Conservation (phyloP, 345 rosid species). For the Eucalyptus marginata region DNA sequence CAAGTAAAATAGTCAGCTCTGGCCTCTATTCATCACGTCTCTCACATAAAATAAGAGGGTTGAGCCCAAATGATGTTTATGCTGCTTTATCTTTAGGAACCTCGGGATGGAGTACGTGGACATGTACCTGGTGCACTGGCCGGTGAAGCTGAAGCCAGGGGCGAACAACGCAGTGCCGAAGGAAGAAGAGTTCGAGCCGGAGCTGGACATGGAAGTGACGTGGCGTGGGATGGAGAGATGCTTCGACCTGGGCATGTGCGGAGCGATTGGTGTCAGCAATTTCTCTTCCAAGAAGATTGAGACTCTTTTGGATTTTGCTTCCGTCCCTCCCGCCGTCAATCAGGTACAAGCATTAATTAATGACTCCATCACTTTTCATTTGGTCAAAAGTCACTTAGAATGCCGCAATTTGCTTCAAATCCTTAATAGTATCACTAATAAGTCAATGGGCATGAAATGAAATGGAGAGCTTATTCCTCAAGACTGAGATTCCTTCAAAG, state of each 20-base stretch:
- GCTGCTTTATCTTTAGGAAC: conserved; percentile 10
- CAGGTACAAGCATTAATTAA: conserved; percentile 23
- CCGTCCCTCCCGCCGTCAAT: conserved; percentile 60
- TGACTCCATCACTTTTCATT: neutral
- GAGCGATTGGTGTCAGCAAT: conserved; percentile 80
- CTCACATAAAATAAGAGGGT: neutral
- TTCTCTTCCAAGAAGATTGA: conserved; percentile 59
- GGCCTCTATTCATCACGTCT: neutral
- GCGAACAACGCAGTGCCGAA: conserved; percentile 29
- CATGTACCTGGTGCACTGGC: conserved; percentile 95
- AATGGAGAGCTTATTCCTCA: neutral
- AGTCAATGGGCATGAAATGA: neutral
- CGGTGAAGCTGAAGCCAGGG: conserved; percentile 74
- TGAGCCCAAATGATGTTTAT: neutral
- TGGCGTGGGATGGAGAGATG: conserved; percentile 88
- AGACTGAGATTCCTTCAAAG: neutral
- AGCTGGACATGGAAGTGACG: conserved; percentile 52
- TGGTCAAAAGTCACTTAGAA: neutral
- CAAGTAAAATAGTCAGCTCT: neutral
- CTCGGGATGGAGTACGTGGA: conserved; percentile 67
- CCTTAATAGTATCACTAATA: neutral
- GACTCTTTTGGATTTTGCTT: conserved; percentile 41
- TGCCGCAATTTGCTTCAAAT: neutral
- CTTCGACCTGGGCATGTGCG: conserved; percentile 57
- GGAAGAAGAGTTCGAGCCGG: conserved; percentile 55